Evolutionary conservation across 345 rosid species (phyloP).

Genomic region (Murraya paniculata): DNA sequence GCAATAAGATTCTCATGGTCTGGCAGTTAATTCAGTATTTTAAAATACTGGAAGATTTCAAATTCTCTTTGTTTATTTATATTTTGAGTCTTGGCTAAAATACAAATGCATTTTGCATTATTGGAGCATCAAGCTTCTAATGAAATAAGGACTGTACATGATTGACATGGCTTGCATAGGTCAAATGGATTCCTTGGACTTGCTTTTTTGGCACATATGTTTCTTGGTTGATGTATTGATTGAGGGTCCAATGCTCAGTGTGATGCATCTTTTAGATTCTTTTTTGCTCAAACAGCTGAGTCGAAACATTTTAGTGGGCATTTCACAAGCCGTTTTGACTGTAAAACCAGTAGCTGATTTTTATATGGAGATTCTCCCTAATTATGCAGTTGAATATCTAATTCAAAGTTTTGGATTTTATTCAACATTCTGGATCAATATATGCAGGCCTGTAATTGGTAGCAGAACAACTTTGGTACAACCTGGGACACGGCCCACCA

Average conservation of each 20-base stretch:
- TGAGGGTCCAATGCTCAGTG: background rate
- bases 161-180: background rate
- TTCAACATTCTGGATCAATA: slow-evolving; percentile 1
- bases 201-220: background rate
- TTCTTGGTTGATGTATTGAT: background rate
- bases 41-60: no score
- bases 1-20: background rate
- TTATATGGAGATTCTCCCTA: no score
- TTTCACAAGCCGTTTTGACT: background rate
- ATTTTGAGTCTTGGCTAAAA: background rate
- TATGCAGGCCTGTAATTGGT: slow-evolving; percentile 34
- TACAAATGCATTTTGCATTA: background rate
- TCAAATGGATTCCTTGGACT: background rate
- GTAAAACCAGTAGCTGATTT: no score
- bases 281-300: background rate
- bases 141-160: background rate
- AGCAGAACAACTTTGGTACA: background rate
- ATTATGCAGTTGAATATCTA: background rate
- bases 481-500: slow-evolving; percentile 10
- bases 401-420: background rate
- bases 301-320: background rate
- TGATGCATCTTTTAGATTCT: background rate
- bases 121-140: background rate
- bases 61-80: background rate
- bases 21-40: background rate